These are phyloP conservation scores for Blastobotrys peoriensis DNA, from an alignment of 805 yeast genomes.

Conservation along the genomic window DNA sequence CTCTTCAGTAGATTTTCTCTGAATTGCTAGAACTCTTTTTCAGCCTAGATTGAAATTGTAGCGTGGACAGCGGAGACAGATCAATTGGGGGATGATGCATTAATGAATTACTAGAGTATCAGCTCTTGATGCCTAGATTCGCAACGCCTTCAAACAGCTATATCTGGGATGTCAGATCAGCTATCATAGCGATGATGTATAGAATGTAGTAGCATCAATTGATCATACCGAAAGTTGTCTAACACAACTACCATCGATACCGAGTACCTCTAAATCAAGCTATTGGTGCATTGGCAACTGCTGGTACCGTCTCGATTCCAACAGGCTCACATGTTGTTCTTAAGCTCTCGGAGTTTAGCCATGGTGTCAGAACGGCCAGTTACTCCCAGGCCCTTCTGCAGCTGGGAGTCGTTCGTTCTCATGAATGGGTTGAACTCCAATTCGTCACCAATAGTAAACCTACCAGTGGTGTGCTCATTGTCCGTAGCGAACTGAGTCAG, in stretches of 20 bases:
- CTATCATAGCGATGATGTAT: too few species aligned
- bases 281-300: too few species aligned
- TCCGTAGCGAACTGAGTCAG: conserved; percentile 46
- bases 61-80: conserved; percentile 53
- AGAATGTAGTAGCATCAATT: too few species aligned
- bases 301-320: too few species aligned
- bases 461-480: conserved; percentile 78
- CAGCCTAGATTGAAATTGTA: conserved; percentile 27
- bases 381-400: conserved; percentile 54
- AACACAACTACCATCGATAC: too few species aligned
- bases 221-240: too few species aligned
- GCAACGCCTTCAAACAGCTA: too few species aligned
- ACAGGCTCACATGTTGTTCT: conserved; percentile 56
- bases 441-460: conserved; percentile 80
- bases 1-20: conserved; percentile 30
- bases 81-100: conserved; percentile 10
- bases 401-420: conserved; percentile 61
- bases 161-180: too few species aligned
- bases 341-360: conserved; percentile 68
- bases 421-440: conserved; percentile 81
- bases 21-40: conserved; percentile 39
- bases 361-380: conserved; percentile 51
- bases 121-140: background rate
- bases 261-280: too few species aligned
- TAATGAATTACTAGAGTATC: background rate